phyloP scores from a whole-genome alignment of 257 asterid genomes.

The Ligustrum vulgare region DNA sequence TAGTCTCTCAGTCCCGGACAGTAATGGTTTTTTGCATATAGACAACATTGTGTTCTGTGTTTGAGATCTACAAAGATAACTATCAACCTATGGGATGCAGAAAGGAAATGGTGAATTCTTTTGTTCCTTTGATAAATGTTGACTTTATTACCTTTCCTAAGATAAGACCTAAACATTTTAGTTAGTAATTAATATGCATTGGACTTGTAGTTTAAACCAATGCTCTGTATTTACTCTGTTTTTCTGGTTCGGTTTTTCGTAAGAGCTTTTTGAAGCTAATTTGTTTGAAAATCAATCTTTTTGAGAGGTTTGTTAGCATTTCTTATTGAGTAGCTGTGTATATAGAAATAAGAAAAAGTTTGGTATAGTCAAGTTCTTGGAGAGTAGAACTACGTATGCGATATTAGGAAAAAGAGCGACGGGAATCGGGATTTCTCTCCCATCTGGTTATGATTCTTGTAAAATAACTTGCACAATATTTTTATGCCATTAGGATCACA shows the following conservation, averaged over 20 bases:
- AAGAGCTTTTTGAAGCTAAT: not conserved
- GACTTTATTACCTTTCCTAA: conserved; percentile 3
- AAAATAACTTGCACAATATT: not conserved
- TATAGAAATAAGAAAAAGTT: not conserved
- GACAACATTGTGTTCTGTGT: conserved; percentile 1
- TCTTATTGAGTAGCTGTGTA: not conserved
- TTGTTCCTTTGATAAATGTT: conserved; percentile 13
- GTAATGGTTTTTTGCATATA: not conserved
- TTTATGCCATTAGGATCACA: not conserved
- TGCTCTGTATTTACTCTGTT: conserved; percentile 17
- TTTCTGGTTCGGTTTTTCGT: not conserved
- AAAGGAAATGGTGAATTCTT: conserved; percentile 31
- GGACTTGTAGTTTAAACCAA: conserved; percentile 9
- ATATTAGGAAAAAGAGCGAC: not conserved
- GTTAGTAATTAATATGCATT: conserved; percentile 4
- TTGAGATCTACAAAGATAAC: conserved; percentile 17
- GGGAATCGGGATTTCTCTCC: not conserved
- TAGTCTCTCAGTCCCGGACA: not conserved
- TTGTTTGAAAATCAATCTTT: not conserved
- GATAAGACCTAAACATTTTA: conserved; percentile 11
- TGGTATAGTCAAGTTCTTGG: not conserved
- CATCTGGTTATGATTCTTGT: not conserved
- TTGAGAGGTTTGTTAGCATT: not conserved
- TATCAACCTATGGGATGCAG: conserved; percentile 27
- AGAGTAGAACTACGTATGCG: too few relatives aligned